Evolutionary conservation across 2,329 filamentous ascomycete species (phyloP).

Genomic region (Pseudocercospora macadamiae): DNA sequence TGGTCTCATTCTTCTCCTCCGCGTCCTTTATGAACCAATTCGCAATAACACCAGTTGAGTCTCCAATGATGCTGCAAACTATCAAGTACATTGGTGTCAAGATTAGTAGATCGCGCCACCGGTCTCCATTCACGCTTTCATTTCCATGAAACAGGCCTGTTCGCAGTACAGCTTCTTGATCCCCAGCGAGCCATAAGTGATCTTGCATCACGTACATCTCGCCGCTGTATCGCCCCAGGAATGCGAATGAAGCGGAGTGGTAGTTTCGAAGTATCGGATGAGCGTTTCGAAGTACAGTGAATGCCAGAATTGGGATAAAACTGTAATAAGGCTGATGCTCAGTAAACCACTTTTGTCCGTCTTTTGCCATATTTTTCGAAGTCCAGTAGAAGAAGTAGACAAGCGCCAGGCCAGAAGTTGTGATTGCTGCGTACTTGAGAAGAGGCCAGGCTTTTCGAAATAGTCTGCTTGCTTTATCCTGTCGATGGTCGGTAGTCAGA

Average conservation of each 20-base stretch:
- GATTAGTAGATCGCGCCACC: constrained; percentile 43
- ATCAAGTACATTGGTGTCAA: constrained; percentile 50
- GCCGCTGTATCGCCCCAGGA: constrained; percentile 60
- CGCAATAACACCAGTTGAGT: constrained; percentile 44
- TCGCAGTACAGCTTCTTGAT: constrained; percentile 57
- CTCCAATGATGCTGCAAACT: constrained; percentile 43
- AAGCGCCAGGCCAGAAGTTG: constrained; percentile 20
- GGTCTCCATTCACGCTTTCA: constrained; percentile 34
- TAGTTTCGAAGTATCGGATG: constrained; percentile 45
- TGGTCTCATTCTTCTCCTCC: neutral
- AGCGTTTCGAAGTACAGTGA: constrained; percentile 57
- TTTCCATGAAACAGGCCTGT: constrained; percentile 37
- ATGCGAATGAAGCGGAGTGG: constrained; percentile 54
- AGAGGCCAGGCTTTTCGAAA: constrained; percentile 28
- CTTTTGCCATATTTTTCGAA: constrained; percentile 22
- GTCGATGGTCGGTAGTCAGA: constrained; percentile 14
- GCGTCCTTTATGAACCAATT: constrained; percentile 41
- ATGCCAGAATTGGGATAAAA: constrained; percentile 57
- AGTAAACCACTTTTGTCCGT: constrained; percentile 52
- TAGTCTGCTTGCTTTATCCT: constrained; percentile 7
- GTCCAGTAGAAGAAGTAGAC: constrained; percentile 39
- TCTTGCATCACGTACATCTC: constrained; percentile 64
- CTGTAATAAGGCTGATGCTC: constrained; percentile 58
- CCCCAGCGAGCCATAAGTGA: constrained; percentile 64
- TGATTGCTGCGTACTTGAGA: constrained; percentile 19